Conservation (phyloP, 352 stramenopile genomes). For the Pythium apleroticum region DNA sequence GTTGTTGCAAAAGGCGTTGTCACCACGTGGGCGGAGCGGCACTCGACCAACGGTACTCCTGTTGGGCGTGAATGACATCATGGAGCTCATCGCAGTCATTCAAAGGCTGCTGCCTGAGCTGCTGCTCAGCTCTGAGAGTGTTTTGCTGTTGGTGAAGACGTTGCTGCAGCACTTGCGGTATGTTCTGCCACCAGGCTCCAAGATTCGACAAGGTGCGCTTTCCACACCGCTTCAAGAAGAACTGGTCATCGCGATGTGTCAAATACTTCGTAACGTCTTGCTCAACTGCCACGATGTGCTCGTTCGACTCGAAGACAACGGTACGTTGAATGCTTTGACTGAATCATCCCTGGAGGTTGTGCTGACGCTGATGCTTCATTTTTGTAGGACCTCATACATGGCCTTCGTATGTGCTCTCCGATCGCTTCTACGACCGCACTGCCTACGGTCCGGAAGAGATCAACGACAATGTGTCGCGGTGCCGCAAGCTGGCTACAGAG, state of each 20-base stretch:
- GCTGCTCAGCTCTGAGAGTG: slow-evolving; percentile 48
- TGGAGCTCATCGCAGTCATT: slow-evolving; percentile 71
- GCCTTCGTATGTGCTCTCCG: slow-evolving; percentile 68
- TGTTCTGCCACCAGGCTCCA: slow-evolving; percentile 55
- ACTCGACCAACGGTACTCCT: slow-evolving; percentile 47
- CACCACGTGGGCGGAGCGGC: slow-evolving; percentile 42
- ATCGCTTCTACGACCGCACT: slow-evolving; percentile 72
- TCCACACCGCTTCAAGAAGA: slow-evolving; percentile 62
- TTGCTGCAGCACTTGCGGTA: slow-evolving; percentile 77
- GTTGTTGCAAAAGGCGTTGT: slow-evolving; percentile 74
- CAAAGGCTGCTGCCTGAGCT: slow-evolving; percentile 76
- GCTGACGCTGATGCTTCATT: neutral
- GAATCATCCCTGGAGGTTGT: neutral
- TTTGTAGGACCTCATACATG: slow-evolving; percentile 60
- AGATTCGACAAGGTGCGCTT: slow-evolving; percentile 36
- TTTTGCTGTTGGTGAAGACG: slow-evolving; percentile 74
- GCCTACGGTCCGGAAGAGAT: slow-evolving; percentile 49
- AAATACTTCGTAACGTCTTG: slow-evolving; percentile 73
- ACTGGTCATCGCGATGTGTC: slow-evolving; percentile 61
- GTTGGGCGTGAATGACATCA: slow-evolving; percentile 70
- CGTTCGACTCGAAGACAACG: slow-evolving; percentile 79
- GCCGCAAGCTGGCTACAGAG: slow-evolving; percentile 49
- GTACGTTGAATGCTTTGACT: slow-evolving; percentile 34
- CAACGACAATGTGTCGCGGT: slow-evolving; percentile 49
- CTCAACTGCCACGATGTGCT: slow-evolving; percentile 70